phyloP scores from a whole-genome alignment of 371 early-diverging fungal genomes.

The Dichotomocladium elegans region DNA sequence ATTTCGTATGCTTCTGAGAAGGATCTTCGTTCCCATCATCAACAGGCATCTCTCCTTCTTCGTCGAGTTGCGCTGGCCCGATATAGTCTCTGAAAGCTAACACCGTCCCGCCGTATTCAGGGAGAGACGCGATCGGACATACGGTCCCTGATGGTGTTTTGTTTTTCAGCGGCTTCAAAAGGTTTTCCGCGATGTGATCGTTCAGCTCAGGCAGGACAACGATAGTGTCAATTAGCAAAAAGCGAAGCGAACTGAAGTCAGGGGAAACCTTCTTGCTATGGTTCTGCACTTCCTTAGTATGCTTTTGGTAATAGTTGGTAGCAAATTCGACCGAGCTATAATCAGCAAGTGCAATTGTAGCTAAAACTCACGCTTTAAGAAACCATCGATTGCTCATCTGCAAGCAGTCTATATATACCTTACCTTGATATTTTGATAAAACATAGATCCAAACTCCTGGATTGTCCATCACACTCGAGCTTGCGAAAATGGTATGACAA shows the following conservation, averaged over 20 bases:
- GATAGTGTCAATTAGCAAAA: constrained; percentile 69
- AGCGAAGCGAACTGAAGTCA: constrained; percentile 60
- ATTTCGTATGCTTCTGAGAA: constrained; percentile 17
- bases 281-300: constrained; percentile 43
- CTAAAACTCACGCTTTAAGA: constrained; percentile 25
- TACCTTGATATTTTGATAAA: constrained; percentile 57
- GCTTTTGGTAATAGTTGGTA: constrained; percentile 47
- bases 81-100: constrained; percentile 53
- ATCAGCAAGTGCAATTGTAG: constrained; percentile 67
- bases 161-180: constrained; percentile 59
- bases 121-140: constrained; percentile 65
- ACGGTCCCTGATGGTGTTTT: constrained; percentile 52
- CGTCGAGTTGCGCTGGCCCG: constrained; percentile 35
- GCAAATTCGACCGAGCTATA: constrained; percentile 65
- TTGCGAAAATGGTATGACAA: constrained; percentile 60
- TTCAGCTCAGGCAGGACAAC: constrained; percentile 59
- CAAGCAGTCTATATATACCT: background rate
- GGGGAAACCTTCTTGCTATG: constrained; percentile 58
- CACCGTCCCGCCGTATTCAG: constrained; percentile 76
- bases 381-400: background rate
- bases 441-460: constrained; percentile 71
- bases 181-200: constrained; percentile 56
- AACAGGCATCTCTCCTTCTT: constrained; percentile 14
- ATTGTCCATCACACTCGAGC: constrained; percentile 58
- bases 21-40: constrained; percentile 10